Conservation (phyloP, 2,329 filamentous ascomycete genomes). For the Fusarium setosum region DNA sequence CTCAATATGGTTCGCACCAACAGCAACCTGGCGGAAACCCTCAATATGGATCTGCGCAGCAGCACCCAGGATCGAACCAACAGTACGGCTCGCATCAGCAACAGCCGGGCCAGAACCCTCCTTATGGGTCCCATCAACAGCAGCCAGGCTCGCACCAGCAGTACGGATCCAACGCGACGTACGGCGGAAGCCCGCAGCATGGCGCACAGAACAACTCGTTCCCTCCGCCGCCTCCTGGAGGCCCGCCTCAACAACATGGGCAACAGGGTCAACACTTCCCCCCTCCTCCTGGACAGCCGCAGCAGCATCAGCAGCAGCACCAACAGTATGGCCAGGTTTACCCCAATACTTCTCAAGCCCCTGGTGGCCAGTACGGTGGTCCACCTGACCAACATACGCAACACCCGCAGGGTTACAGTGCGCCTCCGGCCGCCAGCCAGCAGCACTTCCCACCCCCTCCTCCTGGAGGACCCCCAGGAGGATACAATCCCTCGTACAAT, state of each 20-base stretch:
- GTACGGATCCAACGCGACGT: constrained; percentile 31
- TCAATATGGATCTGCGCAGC: not conserved
- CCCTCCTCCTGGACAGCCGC: constrained; percentile 32
- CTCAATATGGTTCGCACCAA: constrained; percentile 5
- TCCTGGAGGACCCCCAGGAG: constrained; percentile 29
- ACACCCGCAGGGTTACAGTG: constrained; percentile 36
- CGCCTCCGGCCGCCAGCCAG: constrained; percentile 28
- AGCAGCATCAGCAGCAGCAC: constrained; percentile 34
- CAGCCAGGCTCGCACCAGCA: constrained; percentile 31
- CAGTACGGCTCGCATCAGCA: constrained; percentile 13
- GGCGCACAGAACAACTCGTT: constrained; percentile 41
- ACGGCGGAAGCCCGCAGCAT: constrained; percentile 35
- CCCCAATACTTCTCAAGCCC: constrained; percentile 28
- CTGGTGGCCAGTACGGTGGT: constrained; percentile 34
- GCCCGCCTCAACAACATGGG: constrained; percentile 33
- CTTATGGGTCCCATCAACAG: constrained; percentile 1
- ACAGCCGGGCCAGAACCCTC: not conserved
- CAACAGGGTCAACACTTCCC: constrained; percentile 36
- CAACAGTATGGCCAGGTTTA: constrained; percentile 37
- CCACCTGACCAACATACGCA: constrained; percentile 38
- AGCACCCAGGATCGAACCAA: constrained; percentile 1
- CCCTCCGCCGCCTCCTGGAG: constrained; percentile 38
- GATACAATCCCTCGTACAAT: constrained; percentile 46
- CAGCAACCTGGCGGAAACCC: constrained; percentile 2
- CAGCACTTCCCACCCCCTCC: constrained; percentile 43